These are phyloP conservation scores for Sugiyamaella xylanicola DNA, from an alignment of 1,139 yeast genomes.

Conservation along the genomic window DNA sequence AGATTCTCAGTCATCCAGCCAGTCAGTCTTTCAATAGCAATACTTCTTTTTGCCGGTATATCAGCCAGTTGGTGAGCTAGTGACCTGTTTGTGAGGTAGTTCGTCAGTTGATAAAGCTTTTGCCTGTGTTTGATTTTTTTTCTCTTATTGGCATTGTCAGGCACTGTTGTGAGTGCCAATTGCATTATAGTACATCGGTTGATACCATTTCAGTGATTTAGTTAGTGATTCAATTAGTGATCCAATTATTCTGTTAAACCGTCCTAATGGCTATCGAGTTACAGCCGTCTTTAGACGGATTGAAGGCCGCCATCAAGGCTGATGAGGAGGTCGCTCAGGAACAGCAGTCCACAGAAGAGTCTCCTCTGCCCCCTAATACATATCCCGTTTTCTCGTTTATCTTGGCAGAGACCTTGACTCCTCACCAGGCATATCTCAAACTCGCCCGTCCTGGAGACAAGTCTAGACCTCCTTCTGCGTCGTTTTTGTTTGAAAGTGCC, in stretches of 20 bases:
- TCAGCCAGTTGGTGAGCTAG: too few species aligned
- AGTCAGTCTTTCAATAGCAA: too few species aligned
- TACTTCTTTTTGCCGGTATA: too few species aligned
- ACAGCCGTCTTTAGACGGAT: slow-evolving; percentile 27
- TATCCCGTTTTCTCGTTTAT: slow-evolving; percentile 80
- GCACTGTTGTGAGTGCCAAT: too few species aligned
- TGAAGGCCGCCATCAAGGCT: slow-evolving; percentile 20
- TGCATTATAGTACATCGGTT: too few species aligned
- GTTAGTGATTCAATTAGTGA: too few species aligned
- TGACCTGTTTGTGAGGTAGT: too few species aligned
- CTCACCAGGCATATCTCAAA: slow-evolving; percentile 86
- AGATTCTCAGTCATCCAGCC: neutral
- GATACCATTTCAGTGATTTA: too few species aligned
- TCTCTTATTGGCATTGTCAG: neutral
- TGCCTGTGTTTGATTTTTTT: neutral
- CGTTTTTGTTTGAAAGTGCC: slow-evolving; percentile 87
- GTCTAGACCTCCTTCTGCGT: slow-evolving; percentile 48
- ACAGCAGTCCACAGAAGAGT: slow-evolving; percentile 14
- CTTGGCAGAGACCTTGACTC: slow-evolving; percentile 76
- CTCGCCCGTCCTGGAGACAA: slow-evolving; percentile 69
- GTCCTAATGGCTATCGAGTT: slow-evolving; percentile 23
- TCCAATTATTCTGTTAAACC: too few species aligned
- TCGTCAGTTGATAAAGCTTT: neutral
- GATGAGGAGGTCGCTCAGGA: slow-evolving; percentile 18
- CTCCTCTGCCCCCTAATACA: slow-evolving; percentile 48